Evolutionary conservation across 768 basidiomycete species (phyloP), one percentile per base, ranked within the genome.

Genomic region (Ramaria rubella): DNA sequence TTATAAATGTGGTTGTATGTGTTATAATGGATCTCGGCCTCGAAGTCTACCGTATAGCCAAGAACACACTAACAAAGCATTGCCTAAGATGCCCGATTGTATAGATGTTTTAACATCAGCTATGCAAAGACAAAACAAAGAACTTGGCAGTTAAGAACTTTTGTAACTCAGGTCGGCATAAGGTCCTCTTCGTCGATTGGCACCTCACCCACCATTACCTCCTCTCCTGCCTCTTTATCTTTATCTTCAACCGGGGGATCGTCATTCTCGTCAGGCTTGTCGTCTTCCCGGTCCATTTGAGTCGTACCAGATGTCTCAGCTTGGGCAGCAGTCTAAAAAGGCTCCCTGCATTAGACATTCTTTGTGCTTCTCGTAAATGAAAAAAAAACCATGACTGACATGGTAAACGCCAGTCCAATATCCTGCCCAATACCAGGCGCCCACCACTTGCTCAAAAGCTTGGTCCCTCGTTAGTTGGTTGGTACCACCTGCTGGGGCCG

Each of bases 361-460:
- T 42, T 42, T 17, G 23, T 17, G 17, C 40, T 17, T 17, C n/a
- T n/a, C n/a, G 33, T 29, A 23, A 43, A 48, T 42, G 52, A 21
- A 54, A 19, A 3, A 24, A 45, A n/a, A 43, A n/a, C 42, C 36
- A 40, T 9, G 34, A 58, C 61, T 36, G 62, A 87, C 89, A 66
- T 91, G 85, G 64, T 90, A 91, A 46, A 90, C 77, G 1, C 88
- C 88, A 2, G 87, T 89, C 88, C 89, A 92, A 67, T 91, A 92
- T 19, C 89, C 90, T 23, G 77, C 75, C 89, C 90, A 91, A 67
- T 91, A 92, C 82, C 86, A 90, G 17, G 90, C 87, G 29, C 76
- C 78, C 64, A 90, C 61, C 4, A 88, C 90, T 48, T 82, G 81
- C 24, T 77, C 73, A 68, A 91, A 91, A 1, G 87, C 87, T 63